Conservation (phyloP, 148 eudicot species). For the Rhododendron ovatum region DNA sequence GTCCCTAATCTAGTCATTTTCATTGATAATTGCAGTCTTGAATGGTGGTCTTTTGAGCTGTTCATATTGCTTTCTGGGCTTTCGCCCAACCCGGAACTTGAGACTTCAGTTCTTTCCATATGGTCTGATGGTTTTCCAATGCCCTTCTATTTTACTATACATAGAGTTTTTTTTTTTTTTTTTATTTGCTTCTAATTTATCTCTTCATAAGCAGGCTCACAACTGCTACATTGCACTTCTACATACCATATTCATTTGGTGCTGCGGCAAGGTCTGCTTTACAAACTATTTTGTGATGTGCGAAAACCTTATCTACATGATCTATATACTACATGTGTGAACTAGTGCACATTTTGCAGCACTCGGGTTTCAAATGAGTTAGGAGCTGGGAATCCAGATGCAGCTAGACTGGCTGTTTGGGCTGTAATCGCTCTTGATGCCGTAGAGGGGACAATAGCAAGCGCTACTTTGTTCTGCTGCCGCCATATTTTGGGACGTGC, state of each 20-base stretch:
- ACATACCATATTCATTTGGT: slow-evolving; percentile 33
- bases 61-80: slow-evolving; percentile 32
- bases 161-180: background rate
- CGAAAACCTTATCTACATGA: too few relatives aligned
- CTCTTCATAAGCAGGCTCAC: slow-evolving; percentile 24
- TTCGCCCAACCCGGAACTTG: slow-evolving; percentile 38
- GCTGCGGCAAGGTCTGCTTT: slow-evolving; percentile 41
- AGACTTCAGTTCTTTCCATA: slow-evolving; percentile 43
- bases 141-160: background rate
- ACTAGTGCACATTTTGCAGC: slow-evolving; percentile 13
- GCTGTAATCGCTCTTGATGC: slow-evolving; percentile 20
- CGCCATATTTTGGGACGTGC: slow-evolving; percentile 38
- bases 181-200: background rate
- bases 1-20: background rate
- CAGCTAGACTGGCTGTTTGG: slow-evolving; percentile 25
- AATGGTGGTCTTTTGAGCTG: slow-evolving; percentile 48
- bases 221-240: slow-evolving; percentile 29
- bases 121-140: slow-evolving; percentile 22
- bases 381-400: slow-evolving; percentile 43
- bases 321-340: background rate
- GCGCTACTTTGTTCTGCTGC: background rate
- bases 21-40: slow-evolving; percentile 27
- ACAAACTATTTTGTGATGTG: background rate
- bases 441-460: slow-evolving; percentile 20
- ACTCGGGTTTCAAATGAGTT: slow-evolving; percentile 43